These are phyloP conservation scores for Aspergillus sclerotialis DNA, from an alignment of 2,329 filamentous ascomycete species.

Conservation along the genomic window DNA sequence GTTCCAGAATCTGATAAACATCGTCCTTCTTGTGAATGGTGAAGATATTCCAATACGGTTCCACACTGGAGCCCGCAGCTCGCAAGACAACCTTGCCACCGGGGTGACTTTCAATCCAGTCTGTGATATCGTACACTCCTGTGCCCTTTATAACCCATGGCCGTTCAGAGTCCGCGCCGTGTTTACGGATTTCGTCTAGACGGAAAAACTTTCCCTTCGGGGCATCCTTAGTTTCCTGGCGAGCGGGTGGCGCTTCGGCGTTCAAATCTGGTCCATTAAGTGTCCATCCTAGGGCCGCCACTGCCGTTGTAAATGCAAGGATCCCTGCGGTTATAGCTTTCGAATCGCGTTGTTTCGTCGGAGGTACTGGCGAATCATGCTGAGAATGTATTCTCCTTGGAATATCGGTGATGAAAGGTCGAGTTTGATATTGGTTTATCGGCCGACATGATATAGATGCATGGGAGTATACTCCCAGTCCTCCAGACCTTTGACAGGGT, in stretches of 20 bases:
- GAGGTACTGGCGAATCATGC: no score
- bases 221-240: neutral
- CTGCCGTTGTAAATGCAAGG: no score
- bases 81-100: slow-evolving; percentile 62
- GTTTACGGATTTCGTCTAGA: slow-evolving; percentile 16
- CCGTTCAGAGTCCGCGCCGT: slow-evolving; percentile 36
- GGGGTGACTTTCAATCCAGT: slow-evolving; percentile 60
- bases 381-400: no score
- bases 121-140: slow-evolving; percentile 64
- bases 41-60: slow-evolving; percentile 66
- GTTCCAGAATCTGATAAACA: slow-evolving; percentile 58
- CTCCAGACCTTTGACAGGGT: no score
- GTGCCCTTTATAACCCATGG: slow-evolving; percentile 61
- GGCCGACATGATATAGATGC: no score
- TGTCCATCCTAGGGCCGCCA: no score
- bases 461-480: no score
- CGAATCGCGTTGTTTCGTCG: no score
- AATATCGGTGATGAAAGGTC: no score
- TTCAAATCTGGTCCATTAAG: neutral
- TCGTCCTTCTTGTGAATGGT: slow-evolving; percentile 60
- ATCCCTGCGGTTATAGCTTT: no score
- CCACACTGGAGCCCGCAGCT: slow-evolving; percentile 58
- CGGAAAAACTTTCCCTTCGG: slow-evolving; percentile 1
- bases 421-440: no score
- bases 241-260: neutral